phyloP scores from a whole-genome alignment of 495 filamentous ascomycete genomes.

The Rostrohypoxylon terebratum region DNA sequence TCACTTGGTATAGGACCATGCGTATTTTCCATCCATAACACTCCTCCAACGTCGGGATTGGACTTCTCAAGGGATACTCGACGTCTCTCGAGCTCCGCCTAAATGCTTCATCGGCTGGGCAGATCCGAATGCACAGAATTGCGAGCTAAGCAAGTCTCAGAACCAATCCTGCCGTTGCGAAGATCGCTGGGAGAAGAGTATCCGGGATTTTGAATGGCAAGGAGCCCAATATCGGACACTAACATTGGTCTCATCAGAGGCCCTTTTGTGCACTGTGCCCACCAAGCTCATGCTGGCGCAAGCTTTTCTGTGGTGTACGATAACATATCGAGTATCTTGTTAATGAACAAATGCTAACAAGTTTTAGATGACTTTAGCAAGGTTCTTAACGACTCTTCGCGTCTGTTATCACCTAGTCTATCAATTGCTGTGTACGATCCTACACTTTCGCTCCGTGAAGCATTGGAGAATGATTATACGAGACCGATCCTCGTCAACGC shows the following conservation, averaged over 20 bases:
- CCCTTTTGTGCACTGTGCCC: background rate
- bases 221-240: background rate
- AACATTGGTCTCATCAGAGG: slow-evolving; percentile 5
- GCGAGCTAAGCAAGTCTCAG: background rate
- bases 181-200: background rate
- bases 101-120: slow-evolving; percentile 11
- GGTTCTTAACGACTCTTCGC: slow-evolving; percentile 3
- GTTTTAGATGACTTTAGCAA: slow-evolving; percentile 12
- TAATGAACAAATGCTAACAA: background rate
- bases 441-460: background rate
- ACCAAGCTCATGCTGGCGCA: slow-evolving; percentile 14
- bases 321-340: too few relatives aligned
- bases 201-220: background rate
- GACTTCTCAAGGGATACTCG: background rate
- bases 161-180: background rate
- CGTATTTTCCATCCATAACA: slow-evolving; percentile 4
- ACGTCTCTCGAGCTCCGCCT: background rate
- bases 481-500: slow-evolving; percentile 4
- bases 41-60: slow-evolving; percentile 1
- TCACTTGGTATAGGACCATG: background rate
- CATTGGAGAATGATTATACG: slow-evolving; percentile 9
- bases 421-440: slow-evolving; percentile 6
- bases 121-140: background rate
- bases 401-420: background rate
- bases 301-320: slow-evolving; percentile 3